phyloP scores from a whole-genome alignment of 2,329 filamentous ascomycete species.

The Pezicula rhizophila region DNA sequence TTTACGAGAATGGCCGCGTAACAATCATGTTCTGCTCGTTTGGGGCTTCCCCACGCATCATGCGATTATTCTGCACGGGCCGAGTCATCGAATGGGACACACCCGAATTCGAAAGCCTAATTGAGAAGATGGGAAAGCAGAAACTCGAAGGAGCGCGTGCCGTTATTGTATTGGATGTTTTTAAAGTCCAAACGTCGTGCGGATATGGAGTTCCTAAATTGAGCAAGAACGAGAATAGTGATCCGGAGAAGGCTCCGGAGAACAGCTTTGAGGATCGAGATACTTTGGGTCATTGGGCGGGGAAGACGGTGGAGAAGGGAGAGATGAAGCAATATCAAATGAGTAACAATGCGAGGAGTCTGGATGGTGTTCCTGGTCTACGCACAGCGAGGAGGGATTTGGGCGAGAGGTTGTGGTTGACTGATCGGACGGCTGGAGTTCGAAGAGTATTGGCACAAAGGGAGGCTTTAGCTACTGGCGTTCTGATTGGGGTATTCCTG shows the following conservation, averaged over 20 bases:
- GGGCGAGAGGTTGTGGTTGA: constrained; percentile 41
- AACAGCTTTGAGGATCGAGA: constrained; percentile 47
- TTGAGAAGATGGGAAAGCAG: constrained; percentile 38
- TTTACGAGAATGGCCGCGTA: constrained; percentile 70
- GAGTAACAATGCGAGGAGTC: constrained; percentile 46
- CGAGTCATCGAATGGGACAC: constrained; percentile 55
- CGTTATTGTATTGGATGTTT: constrained; percentile 55
- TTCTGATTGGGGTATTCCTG: constrained; percentile 10
- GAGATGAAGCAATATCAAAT: constrained; percentile 49
- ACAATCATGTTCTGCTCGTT: constrained; percentile 72
- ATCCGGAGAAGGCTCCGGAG: constrained; percentile 26
- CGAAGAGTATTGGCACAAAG: constrained; percentile 9
- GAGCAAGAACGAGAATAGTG: neutral
- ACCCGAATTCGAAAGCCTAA: constrained; percentile 37
- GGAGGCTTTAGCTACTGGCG: constrained; percentile 8
- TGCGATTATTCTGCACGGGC: constrained; percentile 57
- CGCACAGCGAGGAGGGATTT: constrained; percentile 42
- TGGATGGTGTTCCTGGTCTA: constrained; percentile 55
- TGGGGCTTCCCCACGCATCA: constrained; percentile 50
- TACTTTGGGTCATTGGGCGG: constrained; percentile 47
- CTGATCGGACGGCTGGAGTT: constrained; percentile 25
- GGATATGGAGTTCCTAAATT: constrained; percentile 54
- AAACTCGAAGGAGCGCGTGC: constrained; percentile 47
- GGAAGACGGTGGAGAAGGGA: constrained; percentile 42
- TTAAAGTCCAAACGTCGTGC: constrained; percentile 61